phyloP scores from a whole-genome alignment of 1,284 basidiomycete species.

The Xerocomus tenax region DNA sequence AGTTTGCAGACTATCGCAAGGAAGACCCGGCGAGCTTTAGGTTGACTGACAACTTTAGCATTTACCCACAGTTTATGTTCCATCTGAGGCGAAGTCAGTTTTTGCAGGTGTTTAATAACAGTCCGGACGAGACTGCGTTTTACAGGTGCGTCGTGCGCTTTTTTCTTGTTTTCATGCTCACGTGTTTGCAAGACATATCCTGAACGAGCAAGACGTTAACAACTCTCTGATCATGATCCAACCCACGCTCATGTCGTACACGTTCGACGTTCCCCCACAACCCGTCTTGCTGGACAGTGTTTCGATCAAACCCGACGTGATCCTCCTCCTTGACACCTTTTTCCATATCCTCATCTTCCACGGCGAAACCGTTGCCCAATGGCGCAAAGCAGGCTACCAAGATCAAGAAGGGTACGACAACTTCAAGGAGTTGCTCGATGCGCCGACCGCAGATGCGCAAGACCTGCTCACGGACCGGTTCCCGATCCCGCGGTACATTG shows the following conservation, averaged over 20 bases:
- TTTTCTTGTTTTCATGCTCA: conserved; percentile 4
- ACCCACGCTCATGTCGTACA: conserved; percentile 98
- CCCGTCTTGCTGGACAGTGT: conserved; percentile 96
- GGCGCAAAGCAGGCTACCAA: conserved; percentile 99
- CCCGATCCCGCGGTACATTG: conserved; percentile 96
- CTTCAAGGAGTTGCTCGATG: conserved; percentile 89
- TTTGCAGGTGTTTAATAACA: conserved; percentile 99
- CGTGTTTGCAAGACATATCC: conserved; percentile 61
- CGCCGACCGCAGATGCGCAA: conserved; percentile 76
- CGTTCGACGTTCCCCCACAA: conserved; percentile 82
- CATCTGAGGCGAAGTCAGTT: conserved; percentile 96
- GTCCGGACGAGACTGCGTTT: conserved; percentile 98
- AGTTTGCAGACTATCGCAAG: conserved; percentile 98
- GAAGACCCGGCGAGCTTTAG: conserved; percentile 95
- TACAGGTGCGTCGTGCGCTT: conserved; percentile 59
- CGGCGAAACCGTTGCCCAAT: conserved; percentile 93
- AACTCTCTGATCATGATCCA: conserved; percentile 99
- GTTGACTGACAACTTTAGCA: conserved; percentile 91
- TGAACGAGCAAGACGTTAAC: conserved; percentile 98
- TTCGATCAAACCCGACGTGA: conserved; percentile 94
- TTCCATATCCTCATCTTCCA: conserved; percentile 99
- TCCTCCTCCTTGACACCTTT: conserved; percentile 98
- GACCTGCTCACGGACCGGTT: conserved; percentile 92
- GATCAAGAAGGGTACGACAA: conserved; percentile 99
- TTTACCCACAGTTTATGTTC: conserved; percentile 99